A percentile compares a stretch with the other conserved stretches of the same genome.
phyloP scores from a whole-genome alignment of 768 basidiomycete species.

The Tricholoma furcatifolium region DNA sequence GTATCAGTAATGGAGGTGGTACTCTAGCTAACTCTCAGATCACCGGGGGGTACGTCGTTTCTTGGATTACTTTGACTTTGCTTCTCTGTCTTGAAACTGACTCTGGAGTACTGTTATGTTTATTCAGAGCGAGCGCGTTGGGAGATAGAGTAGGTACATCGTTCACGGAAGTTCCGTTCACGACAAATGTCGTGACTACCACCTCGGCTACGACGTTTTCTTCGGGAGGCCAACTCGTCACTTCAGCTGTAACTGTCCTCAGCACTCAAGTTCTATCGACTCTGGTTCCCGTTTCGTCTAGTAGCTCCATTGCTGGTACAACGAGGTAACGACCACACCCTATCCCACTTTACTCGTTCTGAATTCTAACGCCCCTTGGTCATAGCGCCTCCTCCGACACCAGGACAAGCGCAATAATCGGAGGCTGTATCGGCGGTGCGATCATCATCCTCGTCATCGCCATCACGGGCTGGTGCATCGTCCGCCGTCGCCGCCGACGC shows the following conservation, averaged over 20 bases:
- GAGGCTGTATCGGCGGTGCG: slow-evolving; percentile 17
- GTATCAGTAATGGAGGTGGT: neutral
- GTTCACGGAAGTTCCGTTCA: slow-evolving; percentile 8
- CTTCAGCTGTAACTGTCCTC: neutral
- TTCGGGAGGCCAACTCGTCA: slow-evolving; percentile 4
- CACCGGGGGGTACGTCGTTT: neutral
- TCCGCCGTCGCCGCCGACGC: slow-evolving; percentile 18
- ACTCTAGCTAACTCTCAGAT: neutral
- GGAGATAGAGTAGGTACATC: neutral
- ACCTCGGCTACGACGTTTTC: slow-evolving; percentile 7
- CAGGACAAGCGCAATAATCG: slow-evolving; percentile 13
- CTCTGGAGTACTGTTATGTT: neutral
- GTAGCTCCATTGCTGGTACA: neutral
- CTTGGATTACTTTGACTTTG: no score
- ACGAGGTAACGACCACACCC: slow-evolving; percentile 7
- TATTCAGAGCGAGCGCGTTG: neutral
- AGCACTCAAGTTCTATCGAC: slow-evolving; percentile 10
- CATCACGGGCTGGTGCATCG: slow-evolving; percentile 10
- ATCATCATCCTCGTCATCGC: slow-evolving; percentile 14
- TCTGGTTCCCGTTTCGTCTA: slow-evolving; percentile 7
- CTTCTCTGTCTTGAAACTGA: no score
- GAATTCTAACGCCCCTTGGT: neutral
- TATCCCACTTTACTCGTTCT: no score
- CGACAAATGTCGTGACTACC: slow-evolving; percentile 4
- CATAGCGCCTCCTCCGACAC: slow-evolving; percentile 2